Conservation (phyloP, 164 flowering plant genomes). For the Dillenia turbinata region DNA sequence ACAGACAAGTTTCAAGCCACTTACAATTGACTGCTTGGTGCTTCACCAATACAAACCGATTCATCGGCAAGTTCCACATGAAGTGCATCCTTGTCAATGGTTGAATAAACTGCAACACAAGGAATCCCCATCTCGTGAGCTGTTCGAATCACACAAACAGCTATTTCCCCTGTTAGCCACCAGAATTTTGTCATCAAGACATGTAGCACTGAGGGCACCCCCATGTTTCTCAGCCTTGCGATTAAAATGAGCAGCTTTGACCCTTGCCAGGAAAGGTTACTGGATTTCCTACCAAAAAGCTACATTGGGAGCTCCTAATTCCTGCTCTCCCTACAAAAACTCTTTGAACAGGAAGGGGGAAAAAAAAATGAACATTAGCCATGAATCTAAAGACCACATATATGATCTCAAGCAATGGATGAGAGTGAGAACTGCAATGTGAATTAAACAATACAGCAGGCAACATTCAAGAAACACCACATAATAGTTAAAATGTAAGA, state of each 20-base stretch:
- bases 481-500: neutral
- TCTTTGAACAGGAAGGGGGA: conserved; percentile 21
- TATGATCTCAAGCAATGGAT: neutral
- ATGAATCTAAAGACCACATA: neutral
- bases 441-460: neutral
- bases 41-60: conserved; percentile 99
- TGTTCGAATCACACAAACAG: conserved; percentile 91
- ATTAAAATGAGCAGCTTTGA: conserved; percentile 27
- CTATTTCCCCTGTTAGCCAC: conserved; percentile 98
- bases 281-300: conserved; percentile 53
- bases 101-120: conserved; percentile 96
- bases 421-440: neutral
- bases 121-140: conserved; percentile 98
- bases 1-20: conserved; percentile 14
- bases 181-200: conserved; percentile 74
- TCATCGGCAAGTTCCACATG: conserved; percentile 98
- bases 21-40: conserved; percentile 97
- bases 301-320: conserved; percentile 63
- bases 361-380: neutral
- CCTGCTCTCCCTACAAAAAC: conserved; percentile 41
- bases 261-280: conserved; percentile 47
- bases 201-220: conserved; percentile 60
- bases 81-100: conserved; percentile 96
- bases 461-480: neutral
- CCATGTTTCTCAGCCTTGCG: conserved; percentile 40